Evolutionary conservation across 495 filamentous ascomycete genomes (phyloP), one percentile per base, ranked within the genome.

Genomic region (Penicillium atrosanguineum): DNA sequence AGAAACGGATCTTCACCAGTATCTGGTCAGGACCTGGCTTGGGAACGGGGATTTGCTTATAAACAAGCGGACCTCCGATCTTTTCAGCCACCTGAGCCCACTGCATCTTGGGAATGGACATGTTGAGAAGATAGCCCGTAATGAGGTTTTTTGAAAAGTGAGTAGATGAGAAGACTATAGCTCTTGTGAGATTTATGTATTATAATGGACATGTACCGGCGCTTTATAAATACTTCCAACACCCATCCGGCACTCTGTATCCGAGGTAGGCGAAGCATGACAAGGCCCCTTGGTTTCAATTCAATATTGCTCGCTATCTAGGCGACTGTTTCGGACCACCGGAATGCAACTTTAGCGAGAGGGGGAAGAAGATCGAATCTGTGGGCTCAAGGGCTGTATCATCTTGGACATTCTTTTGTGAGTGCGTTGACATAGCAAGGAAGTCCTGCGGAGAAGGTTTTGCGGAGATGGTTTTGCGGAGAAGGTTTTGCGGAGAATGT

Each of bases 1-100:
- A 87, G 81, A 86, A 97, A 69, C 89, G 89, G 77, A 97, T 85
- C 74, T 95, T 90, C 69, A 97, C 75, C 37, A 96, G 83, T 57
- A 97, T 87, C 70, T 97, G 87, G 73, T 95, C 90, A 3, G 91
- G 84, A 4, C 84, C 87, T 4, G 92, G 91, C 61, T 82, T 80
- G 45, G 79, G 79, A 44, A 95, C 90, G 56, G 84, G 83, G 64
- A 95, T 91, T 69, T 89, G 79, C 71, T 95, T 95, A 82, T 87
- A 91, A 46, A 84, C 68, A 48, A 85, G 76, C 9, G 86, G 87
- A 16, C 85, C 87, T 55, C 88, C 88, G 28, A 78, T 80, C 72
- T 88, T 80, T 67, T 95, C 87, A 57, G 90, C 79, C 49, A 96
- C 88, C 69, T 92, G 88, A 8, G 91, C 91, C 89, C 84, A 89